Conservation (phyloP, 306 rosid genomes). For the Heteromeles arbutifolia region DNA sequence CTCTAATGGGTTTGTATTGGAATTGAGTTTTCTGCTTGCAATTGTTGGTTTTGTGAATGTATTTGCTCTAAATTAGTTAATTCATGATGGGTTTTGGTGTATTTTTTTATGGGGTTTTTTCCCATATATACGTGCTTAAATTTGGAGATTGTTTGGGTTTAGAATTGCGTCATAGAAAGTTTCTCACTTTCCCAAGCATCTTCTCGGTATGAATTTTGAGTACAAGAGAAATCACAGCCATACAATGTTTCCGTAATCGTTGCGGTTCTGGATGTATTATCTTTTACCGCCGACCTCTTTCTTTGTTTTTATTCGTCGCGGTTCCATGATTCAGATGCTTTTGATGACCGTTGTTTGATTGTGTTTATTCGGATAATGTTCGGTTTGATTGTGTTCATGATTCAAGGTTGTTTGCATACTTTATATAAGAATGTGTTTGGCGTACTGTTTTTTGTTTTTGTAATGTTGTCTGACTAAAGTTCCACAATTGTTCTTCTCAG, state of each 20-base stretch:
- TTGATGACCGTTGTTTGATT: not conserved
- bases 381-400: not conserved
- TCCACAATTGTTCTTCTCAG: constrained; percentile 29
- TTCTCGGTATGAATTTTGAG: not conserved
- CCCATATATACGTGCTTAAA: not conserved
- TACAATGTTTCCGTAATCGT: not conserved
- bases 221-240: not conserved
- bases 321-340: not conserved
- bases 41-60: constrained; percentile 1
- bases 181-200: not conserved
- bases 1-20: not conserved
- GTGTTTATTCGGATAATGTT: not conserved
- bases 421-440: not conserved
- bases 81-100: not conserved
- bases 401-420: not conserved
- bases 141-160: not conserved
- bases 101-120: not conserved
- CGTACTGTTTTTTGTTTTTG: not conserved
- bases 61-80: not conserved
- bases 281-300: not conserved
- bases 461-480: not conserved
- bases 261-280: not conserved
- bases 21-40: not conserved
- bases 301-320: too few species aligned
- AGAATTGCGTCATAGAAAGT: not conserved